Evolutionary conservation across 2,329 filamentous ascomycete genomes (phyloP), one percentile per base, ranked within the genome.

Genomic region (Diaporthe helianthi): DNA sequence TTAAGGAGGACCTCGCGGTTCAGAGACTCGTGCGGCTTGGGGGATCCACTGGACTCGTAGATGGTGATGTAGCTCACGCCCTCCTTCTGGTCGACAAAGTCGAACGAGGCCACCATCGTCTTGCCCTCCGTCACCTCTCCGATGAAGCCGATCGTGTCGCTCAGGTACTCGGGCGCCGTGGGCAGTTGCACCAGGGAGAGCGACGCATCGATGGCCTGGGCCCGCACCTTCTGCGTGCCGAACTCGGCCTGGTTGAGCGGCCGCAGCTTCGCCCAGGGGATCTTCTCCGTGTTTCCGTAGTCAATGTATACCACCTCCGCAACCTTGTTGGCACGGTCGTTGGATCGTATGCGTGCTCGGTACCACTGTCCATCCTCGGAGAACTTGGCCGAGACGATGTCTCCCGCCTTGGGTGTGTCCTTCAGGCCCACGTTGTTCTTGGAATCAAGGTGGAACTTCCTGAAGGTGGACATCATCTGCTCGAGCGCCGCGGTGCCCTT

Each of bases 281-380:
- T 85, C 77, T 90, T 91, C 81, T 99, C 96, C 67, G 89, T 91
- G 86, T 99, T 99, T 75, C 96, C 96, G 80, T 97, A 99, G 83
- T 99, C 96, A 72, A 99, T 89, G 81, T 97, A 99, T 54, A 97
- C 83, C 31, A 99, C 91, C 80, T 99, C 96, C 29, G 94, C 91
- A 75, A 92, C 89, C 86, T 96, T 93, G 76, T 90, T 91, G 10
- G 94, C 87, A 72, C 96, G 93, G 82, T 99, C 96, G 80, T 98
- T 98, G 78, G 94, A 90, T 72, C 94, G 91, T 71, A 99, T 89
- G 71, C 91, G 92, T 38, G 93, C 96, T 71, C 96, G 93, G 84
- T 99, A 99, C 95, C 95, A 99, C 74, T 96, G 90, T 70, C 91
- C 89, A 78, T 99, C 96, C 65, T 90, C 91, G 8, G 90, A 92